Evolutionary conservation across 2,329 filamentous ascomycete genomes (phyloP), one percentile per base, ranked within the genome.

Genomic region (Pseudogymnoascus sp.): DNA sequence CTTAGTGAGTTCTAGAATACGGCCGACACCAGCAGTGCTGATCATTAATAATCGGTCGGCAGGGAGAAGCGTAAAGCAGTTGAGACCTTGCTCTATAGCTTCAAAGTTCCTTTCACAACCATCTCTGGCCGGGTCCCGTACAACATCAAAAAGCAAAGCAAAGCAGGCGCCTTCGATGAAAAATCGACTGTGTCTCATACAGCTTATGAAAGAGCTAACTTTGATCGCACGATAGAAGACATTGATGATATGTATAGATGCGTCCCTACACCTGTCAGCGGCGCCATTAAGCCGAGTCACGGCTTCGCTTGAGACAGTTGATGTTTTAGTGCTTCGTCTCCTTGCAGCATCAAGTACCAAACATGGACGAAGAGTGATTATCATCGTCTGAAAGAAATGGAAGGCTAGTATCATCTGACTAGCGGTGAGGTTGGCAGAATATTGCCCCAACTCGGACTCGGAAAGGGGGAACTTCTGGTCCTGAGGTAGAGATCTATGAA

Each of bases 101-200:
- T 62, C 26, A 17, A 62, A 35, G 39, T 60, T 62, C 8, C 26
- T 35, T 31, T 60, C 54, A 54, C 60, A 60, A 33, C 21, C 33
- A n/a, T 37, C 24, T 44, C 39, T 33, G 17, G 54, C 26, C 1
- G 60, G 60, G 44, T 62, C 60, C 13, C 54, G 54, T 11, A 62
- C 33, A 24, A 62, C 37, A 24, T 62, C 57, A 24, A 60, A 62
- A 40, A 62, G 60, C 9, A 62, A 15, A 31, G 44, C 15, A 58
- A 62, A 62, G 39, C 60, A 62, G 7, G 60, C 60, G 9, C n/a
- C 60, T 62, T 62, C 60, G 13, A 62, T 39, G 8, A 62, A 62
- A 35, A 60, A 62, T 15, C 60, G 33, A 60, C 60, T 62, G 37
- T 62, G 60, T 35, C 37, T 26, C 54, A 62, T 39, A 21, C 17